Evolutionary conservation across 371 early-diverging fungal species (phyloP).

Genomic region (Gilbertella persicaria): DNA sequence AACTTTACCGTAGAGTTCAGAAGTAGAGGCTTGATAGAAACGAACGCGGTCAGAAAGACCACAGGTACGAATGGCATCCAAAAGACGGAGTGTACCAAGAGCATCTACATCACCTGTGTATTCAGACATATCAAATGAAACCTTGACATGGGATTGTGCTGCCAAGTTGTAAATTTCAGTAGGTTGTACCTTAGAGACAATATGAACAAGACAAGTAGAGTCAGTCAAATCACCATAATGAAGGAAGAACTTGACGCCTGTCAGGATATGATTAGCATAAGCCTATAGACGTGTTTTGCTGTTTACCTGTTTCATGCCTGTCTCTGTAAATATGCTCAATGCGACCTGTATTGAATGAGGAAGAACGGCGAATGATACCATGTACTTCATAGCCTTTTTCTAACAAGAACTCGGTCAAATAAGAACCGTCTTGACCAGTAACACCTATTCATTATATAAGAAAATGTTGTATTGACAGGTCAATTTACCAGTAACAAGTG

Average conservation of each 20-base stretch:
- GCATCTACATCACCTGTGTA: slow-evolving; percentile 90
- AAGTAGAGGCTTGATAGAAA: slow-evolving; percentile 87
- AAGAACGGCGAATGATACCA: slow-evolving; percentile 84
- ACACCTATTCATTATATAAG: too few relatives aligned
- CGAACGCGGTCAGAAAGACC: slow-evolving; percentile 70
- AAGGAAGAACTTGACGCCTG: slow-evolving; percentile 75
- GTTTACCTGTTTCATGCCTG: slow-evolving; percentile 61
- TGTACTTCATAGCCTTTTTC: slow-evolving; percentile 82
- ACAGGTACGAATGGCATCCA: slow-evolving; percentile 83
- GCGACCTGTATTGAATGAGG: slow-evolving; percentile 83
- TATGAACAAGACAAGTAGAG: slow-evolving; percentile 78
- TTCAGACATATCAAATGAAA: slow-evolving; percentile 89
- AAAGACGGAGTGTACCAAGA: slow-evolving; percentile 77
- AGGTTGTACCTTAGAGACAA: slow-evolving; percentile 76
- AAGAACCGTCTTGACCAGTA: slow-evolving; percentile 87
- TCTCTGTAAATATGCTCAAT: slow-evolving; percentile 82
- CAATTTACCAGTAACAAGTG: slow-evolving; percentile 63
- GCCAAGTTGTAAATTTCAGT: slow-evolving; percentile 83
- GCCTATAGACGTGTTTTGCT: too few relatives aligned
- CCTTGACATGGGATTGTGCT: slow-evolving; percentile 84
- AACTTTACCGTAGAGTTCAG: slow-evolving; percentile 83
- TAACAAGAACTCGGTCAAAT: slow-evolving; percentile 76
- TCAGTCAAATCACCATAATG: slow-evolving; percentile 89
- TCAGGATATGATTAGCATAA: too few relatives aligned
- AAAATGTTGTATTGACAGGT: neutral